phyloP scores from a whole-genome alignment of 257 asterid genomes.

The Nicotiana sylvestris region DNA sequence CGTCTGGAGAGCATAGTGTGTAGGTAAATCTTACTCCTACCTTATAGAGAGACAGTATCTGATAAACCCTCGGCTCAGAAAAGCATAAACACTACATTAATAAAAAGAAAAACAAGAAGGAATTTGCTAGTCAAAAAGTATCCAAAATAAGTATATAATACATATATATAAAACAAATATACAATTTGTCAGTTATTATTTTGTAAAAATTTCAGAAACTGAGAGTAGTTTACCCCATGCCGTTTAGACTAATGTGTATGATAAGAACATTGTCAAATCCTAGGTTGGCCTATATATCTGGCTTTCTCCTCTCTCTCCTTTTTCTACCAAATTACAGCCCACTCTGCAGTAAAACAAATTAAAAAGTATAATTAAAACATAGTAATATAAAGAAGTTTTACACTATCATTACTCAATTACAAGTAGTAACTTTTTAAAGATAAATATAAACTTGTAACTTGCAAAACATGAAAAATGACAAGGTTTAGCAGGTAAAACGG shows the following conservation, averaged over 20 bases:
- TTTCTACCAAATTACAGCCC: constrained; percentile 5
- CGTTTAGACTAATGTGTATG: neutral
- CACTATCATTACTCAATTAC: neutral
- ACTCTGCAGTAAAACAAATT: neutral
- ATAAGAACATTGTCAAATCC: constrained; percentile 21
- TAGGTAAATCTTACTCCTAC: too few species aligned
- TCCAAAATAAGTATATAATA: too few species aligned
- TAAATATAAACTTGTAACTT: neutral
- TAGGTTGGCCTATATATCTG: constrained; percentile 13
- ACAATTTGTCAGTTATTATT: too few species aligned
- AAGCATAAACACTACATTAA: too few species aligned
- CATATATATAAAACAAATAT: too few species aligned
- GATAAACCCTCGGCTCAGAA: too few species aligned
- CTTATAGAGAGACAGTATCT: too few species aligned
- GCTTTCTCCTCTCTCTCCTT: constrained; percentile 1
- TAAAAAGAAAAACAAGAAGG: too few species aligned
- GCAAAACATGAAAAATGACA: neutral
- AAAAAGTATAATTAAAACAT: too few species aligned
- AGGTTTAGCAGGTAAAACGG: neutral
- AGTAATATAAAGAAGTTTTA: neutral
- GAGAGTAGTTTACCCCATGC: constrained; percentile 16
- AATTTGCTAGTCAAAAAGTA: too few species aligned
- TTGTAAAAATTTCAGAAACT: neutral
- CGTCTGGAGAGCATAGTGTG: too few species aligned
- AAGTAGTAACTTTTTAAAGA: neutral